Evolutionary conservation across 768 basidiomycete species (phyloP).

Genomic region (Amanita fuliginea): DNA sequence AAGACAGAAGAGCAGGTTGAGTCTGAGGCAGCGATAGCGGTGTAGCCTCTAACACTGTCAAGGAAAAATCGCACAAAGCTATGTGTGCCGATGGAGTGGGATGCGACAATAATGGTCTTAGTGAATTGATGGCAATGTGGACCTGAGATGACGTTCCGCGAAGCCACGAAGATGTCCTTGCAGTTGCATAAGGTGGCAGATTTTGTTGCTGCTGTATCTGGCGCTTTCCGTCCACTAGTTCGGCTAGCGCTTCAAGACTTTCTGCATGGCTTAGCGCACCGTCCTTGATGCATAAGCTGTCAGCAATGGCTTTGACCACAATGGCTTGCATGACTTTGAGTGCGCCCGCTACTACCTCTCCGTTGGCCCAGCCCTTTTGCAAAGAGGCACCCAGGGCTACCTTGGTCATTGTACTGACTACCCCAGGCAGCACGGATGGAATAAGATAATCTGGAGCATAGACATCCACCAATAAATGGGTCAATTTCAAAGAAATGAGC

Average conservation of each 20-base stretch:
- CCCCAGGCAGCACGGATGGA: slow-evolving; percentile 74
- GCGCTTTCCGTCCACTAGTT: slow-evolving; percentile 14
- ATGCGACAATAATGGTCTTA: slow-evolving; percentile 64
- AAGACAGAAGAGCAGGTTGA: slow-evolving; percentile 57
- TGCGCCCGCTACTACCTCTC: slow-evolving; percentile 50
- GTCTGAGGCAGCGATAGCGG: slow-evolving; percentile 55
- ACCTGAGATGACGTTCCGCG: slow-evolving; percentile 74
- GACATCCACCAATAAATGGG: slow-evolving; percentile 43
- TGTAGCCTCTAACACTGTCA: slow-evolving; percentile 40
- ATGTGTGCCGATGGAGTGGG: slow-evolving; percentile 54
- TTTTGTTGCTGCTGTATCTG: slow-evolving; percentile 11
- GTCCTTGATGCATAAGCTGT: slow-evolving; percentile 52
- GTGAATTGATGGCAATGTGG: slow-evolving; percentile 67
- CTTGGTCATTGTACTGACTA: slow-evolving; percentile 68
- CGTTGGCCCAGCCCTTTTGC: slow-evolving; percentile 61
- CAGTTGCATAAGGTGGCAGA: slow-evolving; percentile 32
- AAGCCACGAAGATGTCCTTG: slow-evolving; percentile 69
- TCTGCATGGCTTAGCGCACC: slow-evolving; percentile 45
- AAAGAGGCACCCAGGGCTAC: slow-evolving; percentile 45
- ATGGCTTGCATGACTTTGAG: slow-evolving; percentile 44
- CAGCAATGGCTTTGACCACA: slow-evolving; percentile 51
- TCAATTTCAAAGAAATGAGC: slow-evolving; percentile 44
- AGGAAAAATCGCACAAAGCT: slow-evolving; percentile 47
- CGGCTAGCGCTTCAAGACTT: slow-evolving; percentile 53
- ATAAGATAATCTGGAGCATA: slow-evolving; percentile 42